Conservation (phyloP, 2,329 filamentous ascomycete genomes). For the Neofusicoccum parvum region DNA sequence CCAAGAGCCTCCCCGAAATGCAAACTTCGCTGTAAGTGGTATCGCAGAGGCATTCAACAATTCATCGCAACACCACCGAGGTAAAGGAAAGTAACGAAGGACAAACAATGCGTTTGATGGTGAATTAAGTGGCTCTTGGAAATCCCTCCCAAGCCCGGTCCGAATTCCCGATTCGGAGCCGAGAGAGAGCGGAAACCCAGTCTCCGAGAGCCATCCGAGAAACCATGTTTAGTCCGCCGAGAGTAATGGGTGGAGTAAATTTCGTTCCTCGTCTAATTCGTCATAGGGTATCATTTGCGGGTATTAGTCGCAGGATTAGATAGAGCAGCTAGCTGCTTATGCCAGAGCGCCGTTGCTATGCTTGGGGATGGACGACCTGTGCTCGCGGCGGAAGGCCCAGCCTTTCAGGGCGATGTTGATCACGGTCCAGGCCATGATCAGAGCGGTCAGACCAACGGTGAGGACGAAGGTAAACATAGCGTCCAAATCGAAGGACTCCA, state of each 20-base stretch:
- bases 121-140: background rate
- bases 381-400: constrained; percentile 63
- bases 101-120: background rate
- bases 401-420: constrained; percentile 81
- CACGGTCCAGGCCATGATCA: constrained; percentile 85
- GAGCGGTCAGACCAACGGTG: constrained; percentile 77
- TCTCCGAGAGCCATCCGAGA: constrained; percentile 4
- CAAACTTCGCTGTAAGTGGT: constrained; percentile 5
- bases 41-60: constrained; percentile 22
- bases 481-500: constrained; percentile 76
- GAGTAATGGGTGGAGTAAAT: background rate
- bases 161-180: background rate
- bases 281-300: constrained; percentile 9
- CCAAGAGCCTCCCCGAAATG: background rate
- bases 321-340: background rate
- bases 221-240: background rate
- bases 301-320: background rate
- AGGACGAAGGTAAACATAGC: constrained; percentile 94
- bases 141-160: background rate
- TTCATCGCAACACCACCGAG: constrained; percentile 25
- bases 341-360: constrained; percentile 12
- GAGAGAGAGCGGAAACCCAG: background rate
- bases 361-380: constrained; percentile 8
- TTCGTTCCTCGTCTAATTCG: constrained; percentile 1
- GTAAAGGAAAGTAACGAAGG: constrained; percentile 23